Conservation (phyloP, 768 basidiomycete genomes). For the Dentipellis sp. region DNA sequence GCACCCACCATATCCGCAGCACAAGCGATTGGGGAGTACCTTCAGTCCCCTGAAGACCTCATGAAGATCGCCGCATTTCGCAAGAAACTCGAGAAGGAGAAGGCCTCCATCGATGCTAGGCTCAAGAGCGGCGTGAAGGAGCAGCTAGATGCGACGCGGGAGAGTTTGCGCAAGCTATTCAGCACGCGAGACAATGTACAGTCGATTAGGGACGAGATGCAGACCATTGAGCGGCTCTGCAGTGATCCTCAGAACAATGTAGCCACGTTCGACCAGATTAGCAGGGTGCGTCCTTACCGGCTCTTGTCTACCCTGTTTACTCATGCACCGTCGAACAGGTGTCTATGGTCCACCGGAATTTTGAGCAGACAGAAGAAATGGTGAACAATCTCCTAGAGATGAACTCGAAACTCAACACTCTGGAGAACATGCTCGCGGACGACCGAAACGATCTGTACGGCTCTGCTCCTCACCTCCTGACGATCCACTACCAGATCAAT, state of each 20-base stretch:
- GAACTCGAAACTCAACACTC: constrained; percentile 70
- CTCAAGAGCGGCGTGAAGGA: constrained; percentile 89
- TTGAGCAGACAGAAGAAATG: constrained; percentile 93
- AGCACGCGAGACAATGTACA: constrained; percentile 72
- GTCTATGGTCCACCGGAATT: constrained; percentile 91
- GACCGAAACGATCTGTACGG: constrained; percentile 78
- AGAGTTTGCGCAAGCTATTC: constrained; percentile 77
- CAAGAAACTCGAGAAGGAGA: constrained; percentile 95
- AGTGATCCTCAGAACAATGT: constrained; percentile 69
- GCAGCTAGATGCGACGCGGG: constrained; percentile 83
- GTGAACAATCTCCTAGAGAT: constrained; percentile 90
- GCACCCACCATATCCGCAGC: constrained; percentile 63
- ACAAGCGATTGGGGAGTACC: constrained; percentile 80
- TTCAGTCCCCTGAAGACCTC: constrained; percentile 91
- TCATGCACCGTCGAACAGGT: constrained; percentile 41
- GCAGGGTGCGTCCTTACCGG: constrained; percentile 50
- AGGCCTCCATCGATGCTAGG: constrained; percentile 85
- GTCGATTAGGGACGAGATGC: constrained; percentile 80
- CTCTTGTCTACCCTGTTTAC: not conserved
- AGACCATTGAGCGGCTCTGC: constrained; percentile 65
- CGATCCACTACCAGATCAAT: constrained; percentile 86
- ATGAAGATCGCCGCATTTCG: constrained; percentile 80
- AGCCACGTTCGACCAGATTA: constrained; percentile 91
- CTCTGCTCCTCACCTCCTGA: constrained; percentile 79
- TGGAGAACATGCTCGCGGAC: constrained; percentile 68